These are phyloP conservation scores for Paramecium octaurelia DNA, from an alignment of 73 alveolate species.

Conservation along the genomic window DNA sequence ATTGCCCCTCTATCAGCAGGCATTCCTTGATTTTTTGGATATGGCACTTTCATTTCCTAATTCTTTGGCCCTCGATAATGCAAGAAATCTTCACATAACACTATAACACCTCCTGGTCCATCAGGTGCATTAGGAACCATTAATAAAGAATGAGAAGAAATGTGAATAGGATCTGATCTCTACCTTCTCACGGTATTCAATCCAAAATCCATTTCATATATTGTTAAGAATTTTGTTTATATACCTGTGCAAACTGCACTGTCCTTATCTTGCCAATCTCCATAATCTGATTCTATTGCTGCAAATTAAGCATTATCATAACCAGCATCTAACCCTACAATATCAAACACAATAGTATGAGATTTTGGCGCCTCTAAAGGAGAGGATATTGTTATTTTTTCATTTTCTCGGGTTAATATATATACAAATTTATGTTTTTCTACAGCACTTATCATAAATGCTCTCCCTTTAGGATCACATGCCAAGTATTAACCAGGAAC, in stretches of 20 bases:
- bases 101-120: conserved; percentile 96
- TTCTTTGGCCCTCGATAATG: conserved; percentile 64
- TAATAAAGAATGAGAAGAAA: conserved; percentile 93
- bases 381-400: conserved; percentile 91
- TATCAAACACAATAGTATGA: conserved; percentile 94
- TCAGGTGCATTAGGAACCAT: conserved; percentile 96
- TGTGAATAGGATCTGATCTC: conserved; percentile 89
- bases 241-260: conserved; percentile 83
- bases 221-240: conserved; percentile 83
- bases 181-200: conserved; percentile 96
- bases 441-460: conserved; percentile 98
- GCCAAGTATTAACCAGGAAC: conserved; percentile 99
- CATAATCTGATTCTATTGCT: conserved; percentile 97
- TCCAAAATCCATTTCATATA: conserved; percentile 99
- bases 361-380: conserved; percentile 99
- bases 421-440: conserved; percentile 99
- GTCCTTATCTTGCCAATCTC: conserved; percentile 87
- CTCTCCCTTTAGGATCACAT: conserved; percentile 99
- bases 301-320: conserved; percentile 98
- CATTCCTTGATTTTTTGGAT: conserved; percentile 52
- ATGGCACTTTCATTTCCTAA: conserved; percentile 48
- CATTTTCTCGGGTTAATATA: conserved; percentile 94
- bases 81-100: conserved; percentile 66
- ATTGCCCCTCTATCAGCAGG: conserved; percentile 53
- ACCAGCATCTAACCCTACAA: conserved; percentile 99